These are phyloP conservation scores for Fusarium papillatum DNA, from an alignment of 2,329 filamentous ascomycete species.

Conservation along the genomic window DNA sequence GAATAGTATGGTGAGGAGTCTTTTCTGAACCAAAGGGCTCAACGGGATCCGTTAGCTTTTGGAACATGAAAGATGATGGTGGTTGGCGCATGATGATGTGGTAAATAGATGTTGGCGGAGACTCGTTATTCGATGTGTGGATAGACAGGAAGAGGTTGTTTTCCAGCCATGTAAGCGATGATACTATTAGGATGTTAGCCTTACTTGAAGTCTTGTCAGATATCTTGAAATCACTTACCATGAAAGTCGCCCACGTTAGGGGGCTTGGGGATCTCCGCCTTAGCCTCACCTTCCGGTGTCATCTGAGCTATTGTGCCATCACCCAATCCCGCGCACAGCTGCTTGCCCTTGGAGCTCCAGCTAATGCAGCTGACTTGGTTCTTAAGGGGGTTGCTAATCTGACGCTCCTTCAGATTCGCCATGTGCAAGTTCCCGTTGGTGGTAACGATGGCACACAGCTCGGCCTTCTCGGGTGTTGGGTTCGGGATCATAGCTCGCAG, in stretches of 20 bases:
- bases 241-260: conserved; percentile 76
- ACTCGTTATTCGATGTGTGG: conserved; percentile 76
- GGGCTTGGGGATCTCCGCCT: conserved; percentile 84
- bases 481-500: conserved; percentile 85
- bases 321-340: conserved; percentile 86
- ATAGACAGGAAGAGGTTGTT: conserved; percentile 87
- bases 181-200: conserved; percentile 64
- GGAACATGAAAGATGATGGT: conserved; percentile 74
- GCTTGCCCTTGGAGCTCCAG: conserved; percentile 96
- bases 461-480: conserved; percentile 78
- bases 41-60: conserved; percentile 82
- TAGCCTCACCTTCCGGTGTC: conserved; percentile 83
- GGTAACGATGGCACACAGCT: conserved; percentile 86
- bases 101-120: conserved; percentile 76
- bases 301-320: conserved; percentile 88
- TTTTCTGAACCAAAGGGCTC: conserved; percentile 77
- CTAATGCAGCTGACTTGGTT: conserved; percentile 84
- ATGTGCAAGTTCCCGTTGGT: conserved; percentile 85
- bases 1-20: conserved; percentile 81
- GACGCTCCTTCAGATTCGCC: conserved; percentile 80
- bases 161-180: conserved; percentile 88
- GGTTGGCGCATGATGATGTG: conserved; percentile 81
- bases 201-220: background rate
- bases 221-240: conserved; percentile 63
- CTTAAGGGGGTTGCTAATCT: conserved; percentile 75